Percentiles rank a stretch among this genome's conserved stretches.
Conservation (phyloP, 1,284 basidiomycete genomes). For the Leccinum pachyderme region DNA sequence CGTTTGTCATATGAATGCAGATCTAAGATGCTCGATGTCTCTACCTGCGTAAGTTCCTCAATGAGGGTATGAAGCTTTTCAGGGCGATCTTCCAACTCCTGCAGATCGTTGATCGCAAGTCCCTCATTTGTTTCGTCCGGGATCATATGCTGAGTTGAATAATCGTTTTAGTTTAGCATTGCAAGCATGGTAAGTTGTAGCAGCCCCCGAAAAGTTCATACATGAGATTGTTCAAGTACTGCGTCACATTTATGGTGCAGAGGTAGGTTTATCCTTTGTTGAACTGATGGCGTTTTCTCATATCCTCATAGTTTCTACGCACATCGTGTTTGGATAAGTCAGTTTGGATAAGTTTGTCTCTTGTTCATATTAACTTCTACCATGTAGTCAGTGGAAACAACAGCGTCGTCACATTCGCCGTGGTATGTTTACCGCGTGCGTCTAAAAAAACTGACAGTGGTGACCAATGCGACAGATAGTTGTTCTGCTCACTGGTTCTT, state of each 20-base stretch:
- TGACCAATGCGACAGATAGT: neutral
- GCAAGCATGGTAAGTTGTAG: conserved; percentile 4
- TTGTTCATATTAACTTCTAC: neutral
- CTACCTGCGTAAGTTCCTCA: conserved; percentile 15
- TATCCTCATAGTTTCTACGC: conserved; percentile 20
- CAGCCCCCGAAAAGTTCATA: neutral
- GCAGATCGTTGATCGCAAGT: conserved; percentile 13
- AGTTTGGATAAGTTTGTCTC: neutral
- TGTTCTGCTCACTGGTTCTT: neutral
- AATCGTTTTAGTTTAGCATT: neutral
- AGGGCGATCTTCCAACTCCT: neutral
- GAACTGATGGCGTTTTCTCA: conserved; percentile 1
- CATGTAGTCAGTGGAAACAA: conserved; percentile 23
- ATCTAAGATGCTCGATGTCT: neutral
- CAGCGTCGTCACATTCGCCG: conserved; percentile 13
- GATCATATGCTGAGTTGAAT: neutral
- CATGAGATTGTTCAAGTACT: conserved; percentile 12
- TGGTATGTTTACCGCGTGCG: conserved; percentile 11
- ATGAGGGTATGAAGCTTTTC: neutral
- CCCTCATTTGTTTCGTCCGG: neutral
- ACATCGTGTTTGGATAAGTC: conserved; percentile 32
- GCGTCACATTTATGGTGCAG: conserved; percentile 19
- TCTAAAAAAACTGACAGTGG: neutral
- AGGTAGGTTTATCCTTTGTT: conserved; percentile 3
- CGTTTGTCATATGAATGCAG: conserved; percentile 3